Base-by-base conservation (phyloP, 1,139 yeast species). In the Kodamaea fungicola region DNA sequence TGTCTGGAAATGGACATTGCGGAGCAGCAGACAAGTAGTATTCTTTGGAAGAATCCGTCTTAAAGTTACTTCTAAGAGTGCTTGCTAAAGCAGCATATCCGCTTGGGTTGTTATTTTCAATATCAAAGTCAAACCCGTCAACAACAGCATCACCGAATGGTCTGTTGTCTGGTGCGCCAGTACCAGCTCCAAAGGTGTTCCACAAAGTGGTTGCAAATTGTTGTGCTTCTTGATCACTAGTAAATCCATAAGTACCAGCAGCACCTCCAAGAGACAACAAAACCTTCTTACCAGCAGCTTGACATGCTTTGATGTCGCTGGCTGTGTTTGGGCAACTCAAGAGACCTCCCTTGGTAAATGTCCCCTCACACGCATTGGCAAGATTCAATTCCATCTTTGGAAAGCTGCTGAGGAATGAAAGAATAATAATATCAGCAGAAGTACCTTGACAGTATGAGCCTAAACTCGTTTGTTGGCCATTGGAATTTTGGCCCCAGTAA, bases 21-120 rank as follows among this genome's bases (percentile, higher is more conserved):
- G 97, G 97, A 46, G 97, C 95, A 45, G 96, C 96, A 37, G 95
- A 78, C 34, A 90, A 67, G 59, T 85, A 89, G 64, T 85, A 90
- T 10, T 61, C 53, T 59, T 77, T 82, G 13, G 84, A 69, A 19
- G 69, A 31, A 51, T 80, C 82, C 16, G 65, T 57, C 12, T 65
- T 64, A 51, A 76, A 87, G 43, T 76, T 66, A 9, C 56, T 50
- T 66, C 92, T 80, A 51, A 90, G 71, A 42, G 71, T 71, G 8
- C 59, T 70, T 21, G 78, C 87, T 42, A 83, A 62, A 25, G 87
- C 83, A 37, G 75, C 75, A 45, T 77, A 77, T 22, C 90, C 90
- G 3, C 65, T 61, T 38, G 65, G 64, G 32, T 61, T 53, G 40
- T 71, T 71, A 42, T 62, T 61, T 46, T 71, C 76, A 42, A 69